Evolutionary conservation across 352 stramenopile genomes (phyloP).

Genomic region (Pythium rhizo-oryzae): DNA sequence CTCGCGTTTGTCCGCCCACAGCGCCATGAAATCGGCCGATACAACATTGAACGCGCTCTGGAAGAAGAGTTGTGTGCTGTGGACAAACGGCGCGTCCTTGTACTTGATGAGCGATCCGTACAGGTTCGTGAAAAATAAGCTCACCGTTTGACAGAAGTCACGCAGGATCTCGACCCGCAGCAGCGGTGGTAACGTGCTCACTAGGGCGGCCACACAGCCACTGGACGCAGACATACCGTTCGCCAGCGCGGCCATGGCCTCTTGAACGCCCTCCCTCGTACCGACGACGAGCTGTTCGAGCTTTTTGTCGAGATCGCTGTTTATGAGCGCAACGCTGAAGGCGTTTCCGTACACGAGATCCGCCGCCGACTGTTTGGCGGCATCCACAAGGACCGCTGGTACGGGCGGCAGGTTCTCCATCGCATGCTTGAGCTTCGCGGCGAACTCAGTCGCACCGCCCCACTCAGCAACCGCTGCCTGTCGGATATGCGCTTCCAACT

Average conservation of each 20-base stretch:
- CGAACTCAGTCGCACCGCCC: constrained; percentile 7
- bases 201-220: constrained; percentile 17
- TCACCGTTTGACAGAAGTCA: constrained; percentile 48
- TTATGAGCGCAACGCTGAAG: constrained; percentile 29
- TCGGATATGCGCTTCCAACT: constrained; percentile 13
- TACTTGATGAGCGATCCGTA: constrained; percentile 37
- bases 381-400: neutral
- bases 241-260: constrained; percentile 28
- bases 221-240: constrained; percentile 16
- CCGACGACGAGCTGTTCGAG: constrained; percentile 29
- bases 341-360: constrained; percentile 40
- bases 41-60: constrained; percentile 36
- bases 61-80: constrained; percentile 27
- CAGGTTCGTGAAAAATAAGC: constrained; percentile 47
- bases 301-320: constrained; percentile 30
- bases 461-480: constrained; percentile 15
- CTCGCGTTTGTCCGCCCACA: constrained; percentile 22
- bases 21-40: constrained; percentile 31
- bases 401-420: constrained; percentile 16
- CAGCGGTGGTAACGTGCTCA: constrained; percentile 37
- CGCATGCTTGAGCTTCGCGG: constrained; percentile 12
- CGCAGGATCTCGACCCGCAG: constrained; percentile 47
- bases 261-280: constrained; percentile 37
- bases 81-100: constrained; percentile 19
- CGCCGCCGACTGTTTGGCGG: constrained; percentile 5